Evolutionary conservation across 2,329 filamentous ascomycete genomes (phyloP).

Genomic region (Fusarium nanum): DNA sequence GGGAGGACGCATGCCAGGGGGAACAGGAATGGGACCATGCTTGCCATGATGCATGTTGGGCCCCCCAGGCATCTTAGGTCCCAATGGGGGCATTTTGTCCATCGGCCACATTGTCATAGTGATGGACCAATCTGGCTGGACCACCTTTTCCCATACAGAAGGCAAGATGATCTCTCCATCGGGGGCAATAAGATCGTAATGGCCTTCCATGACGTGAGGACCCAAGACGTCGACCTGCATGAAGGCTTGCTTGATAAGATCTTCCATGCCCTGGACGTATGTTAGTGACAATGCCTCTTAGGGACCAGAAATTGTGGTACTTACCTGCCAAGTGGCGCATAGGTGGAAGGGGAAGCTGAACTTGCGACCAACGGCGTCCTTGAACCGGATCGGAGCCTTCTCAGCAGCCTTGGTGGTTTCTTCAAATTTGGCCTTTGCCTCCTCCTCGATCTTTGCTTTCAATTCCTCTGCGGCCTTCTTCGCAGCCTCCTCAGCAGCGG

Average conservation of each 20-base stretch:
- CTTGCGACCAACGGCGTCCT: constrained; percentile 90
- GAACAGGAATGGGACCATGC: constrained; percentile 28
- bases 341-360: constrained; percentile 92
- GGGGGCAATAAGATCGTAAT: constrained; percentile 83
- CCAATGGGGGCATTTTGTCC: constrained; percentile 55
- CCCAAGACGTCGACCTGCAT: constrained; percentile 81
- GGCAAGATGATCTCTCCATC: constrained; percentile 86
- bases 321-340: constrained; percentile 85
- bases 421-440: constrained; percentile 62
- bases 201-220: constrained; percentile 79
- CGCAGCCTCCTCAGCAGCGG: constrained; percentile 61
- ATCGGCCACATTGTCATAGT: constrained; percentile 71
- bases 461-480: constrained; percentile 70
- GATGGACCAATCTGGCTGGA: constrained; percentile 75
- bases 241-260: constrained; percentile 87
- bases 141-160: constrained; percentile 80
- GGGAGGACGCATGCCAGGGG: not conserved
- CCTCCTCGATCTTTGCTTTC: constrained; percentile 67
- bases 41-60: constrained; percentile 26
- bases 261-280: constrained; percentile 78
- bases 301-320: constrained; percentile 47
- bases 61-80: constrained; percentile 39
- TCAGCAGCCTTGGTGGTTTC: constrained; percentile 65
- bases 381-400: constrained; percentile 85
- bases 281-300: constrained; percentile 38